Evolutionary conservation across 1,284 basidiomycete species (phyloP), one percentile per base, ranked within the genome.

Genomic region (Trametes polyzona): DNA sequence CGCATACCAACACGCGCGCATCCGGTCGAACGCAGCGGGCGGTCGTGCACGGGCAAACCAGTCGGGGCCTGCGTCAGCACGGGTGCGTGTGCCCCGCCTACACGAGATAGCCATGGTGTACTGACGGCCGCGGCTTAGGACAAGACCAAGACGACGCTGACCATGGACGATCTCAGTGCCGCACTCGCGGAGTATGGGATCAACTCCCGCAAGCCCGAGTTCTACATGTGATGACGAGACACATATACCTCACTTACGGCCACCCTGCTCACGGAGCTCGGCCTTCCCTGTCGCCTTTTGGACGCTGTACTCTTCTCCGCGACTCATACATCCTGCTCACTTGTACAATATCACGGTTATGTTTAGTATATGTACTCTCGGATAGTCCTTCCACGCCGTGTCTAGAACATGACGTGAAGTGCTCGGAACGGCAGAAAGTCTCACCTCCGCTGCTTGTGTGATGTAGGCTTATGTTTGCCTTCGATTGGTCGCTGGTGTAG

Each of bases 1-100:
- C 73, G 95, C 97, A 14, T 99, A 95, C 74, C 95, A 98, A 70
- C 97, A 98, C 73, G 96, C 97, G 3, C 90, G 96, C 24, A 93
- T 99, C 67, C 86, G 97, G 52, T 94, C 89, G 2, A 91, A 90
- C 58, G 89, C 90, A 47, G 67, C 84, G 9, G 82, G 88, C 47
- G 88, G 89, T 33, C 81, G 90, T 24, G 78, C 85, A 17, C 78
- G 90, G 32, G 77, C 82, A 3, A 84, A 81, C 62, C 82, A 83
- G 59, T 67, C 75, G 14, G 86, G 86, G 9, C 79, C 83, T 43
- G 81, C 84, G 23, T 81, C 83, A 55, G 76, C 80, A 42, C 86
- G 90, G 77, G 90, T 90, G 52, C 52, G 76, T 71, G 19, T 21
- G 27, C 30, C 36, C 21, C 29, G 37, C 33, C 39, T 11, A 21